phyloP scores from a whole-genome alignment of 768 basidiomycete species.

The Tulasnella sp. region DNA sequence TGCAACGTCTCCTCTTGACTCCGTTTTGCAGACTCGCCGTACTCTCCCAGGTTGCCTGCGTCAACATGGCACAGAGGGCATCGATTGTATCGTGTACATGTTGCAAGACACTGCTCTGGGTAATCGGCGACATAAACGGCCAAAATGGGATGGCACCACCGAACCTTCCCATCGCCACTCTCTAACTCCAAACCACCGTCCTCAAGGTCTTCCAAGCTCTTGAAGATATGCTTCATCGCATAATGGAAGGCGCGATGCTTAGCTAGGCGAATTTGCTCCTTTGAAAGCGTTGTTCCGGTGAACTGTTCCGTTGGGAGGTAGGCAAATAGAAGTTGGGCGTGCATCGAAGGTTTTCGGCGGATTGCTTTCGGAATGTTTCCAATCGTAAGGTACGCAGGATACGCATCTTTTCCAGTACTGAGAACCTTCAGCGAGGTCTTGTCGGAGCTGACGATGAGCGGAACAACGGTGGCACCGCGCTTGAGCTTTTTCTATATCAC shows the following conservation, averaged over 20 bases:
- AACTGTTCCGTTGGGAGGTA: slow-evolving; percentile 32
- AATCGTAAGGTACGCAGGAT: slow-evolving; percentile 35
- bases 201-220: slow-evolving; percentile 25
- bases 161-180: slow-evolving; percentile 28
- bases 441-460: slow-evolving; percentile 36
- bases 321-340: slow-evolving; percentile 28
- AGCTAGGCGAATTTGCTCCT: slow-evolving; percentile 27
- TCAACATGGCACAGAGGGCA: slow-evolving; percentile 14
- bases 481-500: slow-evolving; percentile 5
- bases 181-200: slow-evolving; percentile 25
- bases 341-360: slow-evolving; percentile 26
- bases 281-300: slow-evolving; percentile 18
- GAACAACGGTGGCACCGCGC: slow-evolving; percentile 27
- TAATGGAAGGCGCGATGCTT: slow-evolving; percentile 28
- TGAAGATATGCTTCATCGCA: slow-evolving; percentile 26
- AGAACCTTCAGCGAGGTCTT: slow-evolving; percentile 33
- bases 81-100: slow-evolving; percentile 9
- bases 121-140: slow-evolving; percentile 22
- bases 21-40: slow-evolving; percentile 22
- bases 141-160: slow-evolving; percentile 30
- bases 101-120: slow-evolving; percentile 15
- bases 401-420: slow-evolving; percentile 31
- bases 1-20: slow-evolving; percentile 29
- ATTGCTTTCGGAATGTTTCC: slow-evolving; percentile 35
- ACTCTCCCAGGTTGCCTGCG: neutral